Evolutionary conservation across 345 rosid genomes (phyloP).

Genomic region (Eucalyptus globulus): DNA sequence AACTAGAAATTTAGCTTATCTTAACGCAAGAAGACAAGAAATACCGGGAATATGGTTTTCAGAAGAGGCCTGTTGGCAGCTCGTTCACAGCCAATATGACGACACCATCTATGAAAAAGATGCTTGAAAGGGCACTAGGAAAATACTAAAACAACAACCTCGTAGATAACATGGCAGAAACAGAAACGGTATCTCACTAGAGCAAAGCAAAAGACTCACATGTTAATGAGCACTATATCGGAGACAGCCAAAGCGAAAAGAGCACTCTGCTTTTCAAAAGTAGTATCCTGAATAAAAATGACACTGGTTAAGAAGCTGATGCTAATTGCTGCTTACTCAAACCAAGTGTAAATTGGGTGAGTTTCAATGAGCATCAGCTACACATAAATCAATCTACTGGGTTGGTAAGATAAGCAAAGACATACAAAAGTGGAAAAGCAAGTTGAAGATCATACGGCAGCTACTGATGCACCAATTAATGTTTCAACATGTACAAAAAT

Average conservation of each 20-base stretch:
- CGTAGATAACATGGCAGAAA: neutral
- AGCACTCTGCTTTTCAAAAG: slow-evolving; percentile 97
- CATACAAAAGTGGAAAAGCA: neutral
- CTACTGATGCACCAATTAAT: neutral
- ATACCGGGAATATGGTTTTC: slow-evolving; percentile 94
- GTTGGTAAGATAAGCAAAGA: neutral
- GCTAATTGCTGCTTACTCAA: neutral
- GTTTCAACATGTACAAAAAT: neutral
- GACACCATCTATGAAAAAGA: neutral
- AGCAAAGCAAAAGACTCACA: slow-evolving; percentile 30
- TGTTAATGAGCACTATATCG: slow-evolving; percentile 91
- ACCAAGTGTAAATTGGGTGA: neutral
- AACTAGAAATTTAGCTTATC: neutral
- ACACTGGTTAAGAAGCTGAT: neutral
- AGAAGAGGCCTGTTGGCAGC: slow-evolving; percentile 96
- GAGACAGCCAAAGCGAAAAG: slow-evolving; percentile 97
- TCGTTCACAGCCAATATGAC: slow-evolving; percentile 91
- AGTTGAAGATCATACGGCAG: neutral
- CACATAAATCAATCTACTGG: neutral
- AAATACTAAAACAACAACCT: neutral
- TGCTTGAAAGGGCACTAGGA: neutral
- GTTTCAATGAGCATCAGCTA: neutral
- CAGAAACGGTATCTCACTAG: neutral
- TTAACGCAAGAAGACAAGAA: neutral
- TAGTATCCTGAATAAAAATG: slow-evolving; percentile 47